A percentile compares a stretch with the other conserved stretches of the same genome.
These are phyloP conservation scores for Backusella psychrophila DNA, from an alignment of 192 early-diverging fungal species.

Conservation along the genomic window DNA sequence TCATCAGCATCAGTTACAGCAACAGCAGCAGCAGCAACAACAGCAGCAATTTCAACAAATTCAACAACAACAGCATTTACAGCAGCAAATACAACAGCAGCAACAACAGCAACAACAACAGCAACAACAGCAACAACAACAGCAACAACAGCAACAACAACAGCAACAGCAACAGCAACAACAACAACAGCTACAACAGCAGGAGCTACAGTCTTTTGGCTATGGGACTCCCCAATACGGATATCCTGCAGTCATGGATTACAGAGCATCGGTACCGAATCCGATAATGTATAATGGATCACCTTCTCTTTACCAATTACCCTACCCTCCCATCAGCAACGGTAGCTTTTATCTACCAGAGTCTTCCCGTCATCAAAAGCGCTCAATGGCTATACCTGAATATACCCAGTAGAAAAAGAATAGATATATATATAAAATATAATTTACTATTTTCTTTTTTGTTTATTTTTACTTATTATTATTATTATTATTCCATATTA, in stretches of 20 bases:
- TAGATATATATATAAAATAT: neutral
- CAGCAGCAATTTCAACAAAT: neutral
- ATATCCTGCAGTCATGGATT: neutral
- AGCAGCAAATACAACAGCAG: neutral
- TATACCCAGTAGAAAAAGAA: slow-evolving; percentile 2
- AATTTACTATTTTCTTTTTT: neutral
- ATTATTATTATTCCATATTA: neutral
- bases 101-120: neutral
- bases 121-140: neutral
- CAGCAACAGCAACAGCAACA: neutral
- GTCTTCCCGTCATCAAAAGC: slow-evolving; percentile 1
- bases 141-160: neutral
- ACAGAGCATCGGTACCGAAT: neutral
- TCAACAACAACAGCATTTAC: neutral
- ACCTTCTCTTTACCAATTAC: neutral
- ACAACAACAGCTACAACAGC: slow-evolving; percentile 2
- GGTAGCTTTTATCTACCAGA: neutral
- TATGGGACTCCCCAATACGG: neutral
- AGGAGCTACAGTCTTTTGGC: neutral
- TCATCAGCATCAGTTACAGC: neutral
- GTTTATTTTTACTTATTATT: neutral
- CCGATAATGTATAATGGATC: neutral
- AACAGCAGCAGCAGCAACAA: neutral
- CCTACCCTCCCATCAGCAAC: neutral
- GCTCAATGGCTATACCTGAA: neutral